phyloP scores from a whole-genome alignment of 164 flowering plant species.

The Magnolia officinalis region DNA sequence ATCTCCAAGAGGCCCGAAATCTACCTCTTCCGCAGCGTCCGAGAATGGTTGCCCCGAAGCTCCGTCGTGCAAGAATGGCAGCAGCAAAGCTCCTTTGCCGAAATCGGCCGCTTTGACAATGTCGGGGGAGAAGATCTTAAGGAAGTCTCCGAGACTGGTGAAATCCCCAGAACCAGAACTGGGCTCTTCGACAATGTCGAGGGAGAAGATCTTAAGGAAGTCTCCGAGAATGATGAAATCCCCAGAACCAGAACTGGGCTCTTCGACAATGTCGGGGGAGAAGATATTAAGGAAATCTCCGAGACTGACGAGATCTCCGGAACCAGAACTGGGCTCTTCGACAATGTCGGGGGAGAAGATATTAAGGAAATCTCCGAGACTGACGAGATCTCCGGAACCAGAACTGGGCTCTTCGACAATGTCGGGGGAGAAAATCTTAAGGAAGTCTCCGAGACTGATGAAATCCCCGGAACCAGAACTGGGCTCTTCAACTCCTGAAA shows the following conservation, averaged over 20 bases:
- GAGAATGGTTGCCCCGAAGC: background rate
- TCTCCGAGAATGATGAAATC: slow-evolving; percentile 7
- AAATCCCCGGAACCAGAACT: background rate
- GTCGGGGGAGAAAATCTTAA: slow-evolving; percentile 2
- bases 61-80: background rate
- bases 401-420: slow-evolving; percentile 1
- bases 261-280: background rate
- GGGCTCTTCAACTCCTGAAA: slow-evolving; percentile 3
- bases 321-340: background rate
- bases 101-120: too few relatives aligned
- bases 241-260: background rate
- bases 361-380: slow-evolving; percentile 1
- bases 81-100: too few relatives aligned
- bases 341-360: background rate
- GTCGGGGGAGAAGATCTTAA: background rate
- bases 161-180: background rate
- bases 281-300: slow-evolving; percentile 5
- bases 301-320: background rate
- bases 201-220: slow-evolving; percentile 9
- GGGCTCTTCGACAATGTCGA: background rate
- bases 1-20: slow-evolving; percentile 5
- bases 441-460: slow-evolving; percentile 14
- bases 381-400: background rate
- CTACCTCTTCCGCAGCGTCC: background rate
- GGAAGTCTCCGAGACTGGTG: background rate